Evolutionary conservation across 2,329 filamentous ascomycete species (phyloP).

Genomic region (Byssothecium circinans): DNA sequence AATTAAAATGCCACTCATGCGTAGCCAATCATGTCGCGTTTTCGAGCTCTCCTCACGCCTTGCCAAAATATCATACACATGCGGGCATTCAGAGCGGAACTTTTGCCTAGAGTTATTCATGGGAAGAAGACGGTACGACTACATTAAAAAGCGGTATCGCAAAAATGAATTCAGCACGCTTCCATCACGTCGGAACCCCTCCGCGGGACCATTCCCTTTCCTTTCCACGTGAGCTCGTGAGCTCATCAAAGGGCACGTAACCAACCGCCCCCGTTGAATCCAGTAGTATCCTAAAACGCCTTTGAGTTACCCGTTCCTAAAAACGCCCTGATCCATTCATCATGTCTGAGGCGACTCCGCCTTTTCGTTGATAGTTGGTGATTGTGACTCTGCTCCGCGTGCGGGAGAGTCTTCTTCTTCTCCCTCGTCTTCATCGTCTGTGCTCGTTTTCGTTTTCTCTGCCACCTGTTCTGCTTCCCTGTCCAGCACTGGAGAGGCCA

Average conservation of each 20-base stretch:
- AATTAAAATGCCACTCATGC: too few relatives aligned
- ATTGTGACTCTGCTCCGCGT: neutral
- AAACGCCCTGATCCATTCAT: neutral
- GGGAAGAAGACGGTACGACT: neutral
- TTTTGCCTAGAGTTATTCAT: too few relatives aligned
- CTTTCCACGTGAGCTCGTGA: neutral
- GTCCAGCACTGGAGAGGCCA: constrained; percentile 11
- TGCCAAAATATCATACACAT: too few relatives aligned
- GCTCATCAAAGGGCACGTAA: neutral
- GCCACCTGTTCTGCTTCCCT: constrained; percentile 1
- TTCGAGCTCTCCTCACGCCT: too few relatives aligned
- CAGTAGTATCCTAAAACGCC: neutral
- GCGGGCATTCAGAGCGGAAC: too few relatives aligned
- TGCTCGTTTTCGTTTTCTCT: neutral
- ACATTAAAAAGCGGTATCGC: neutral
- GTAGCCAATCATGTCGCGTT: too few relatives aligned
- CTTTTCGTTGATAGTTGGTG: neutral
- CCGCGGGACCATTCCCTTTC: neutral
- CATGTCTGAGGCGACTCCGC: neutral
- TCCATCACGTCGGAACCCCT: neutral
- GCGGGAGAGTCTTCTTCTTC: neutral
- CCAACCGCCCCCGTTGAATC: neutral
- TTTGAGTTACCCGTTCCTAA: neutral
- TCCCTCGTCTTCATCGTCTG: neutral
- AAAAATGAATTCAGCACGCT: neutral